These are phyloP conservation scores for Phialemoniopsis sp. DNA, from an alignment of 2,329 filamentous ascomycete genomes.

Conservation along the genomic window DNA sequence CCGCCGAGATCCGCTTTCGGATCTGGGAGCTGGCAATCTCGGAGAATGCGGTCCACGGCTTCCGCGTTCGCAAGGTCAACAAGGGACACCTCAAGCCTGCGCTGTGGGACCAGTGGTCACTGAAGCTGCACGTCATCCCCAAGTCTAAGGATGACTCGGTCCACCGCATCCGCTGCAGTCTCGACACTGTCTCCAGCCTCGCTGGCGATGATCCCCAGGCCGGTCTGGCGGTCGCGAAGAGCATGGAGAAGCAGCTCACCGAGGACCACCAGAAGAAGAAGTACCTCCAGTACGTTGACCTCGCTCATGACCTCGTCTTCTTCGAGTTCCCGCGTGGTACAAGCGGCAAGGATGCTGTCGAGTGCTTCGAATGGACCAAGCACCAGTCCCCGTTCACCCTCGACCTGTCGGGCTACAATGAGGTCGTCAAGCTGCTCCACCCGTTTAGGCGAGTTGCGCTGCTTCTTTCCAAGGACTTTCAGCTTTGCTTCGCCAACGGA, in stretches of 20 bases:
- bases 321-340: slow-evolving; percentile 9
- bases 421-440: slow-evolving; percentile 1
- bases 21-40: no score
- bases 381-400: neutral
- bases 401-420: neutral
- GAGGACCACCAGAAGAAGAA: neutral
- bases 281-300: slow-evolving; percentile 3
- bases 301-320: slow-evolving; percentile 11
- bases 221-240: neutral
- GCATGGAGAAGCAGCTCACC: neutral
- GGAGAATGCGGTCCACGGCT: no score
- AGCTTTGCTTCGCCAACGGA: slow-evolving; percentile 1
- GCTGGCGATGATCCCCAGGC: neutral
- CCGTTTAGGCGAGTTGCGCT: slow-evolving; percentile 6
- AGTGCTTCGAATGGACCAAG: slow-evolving; percentile 5
- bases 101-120: no score
- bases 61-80: no score
- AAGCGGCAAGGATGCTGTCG: neutral
- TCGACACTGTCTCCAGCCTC: neutral
- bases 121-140: neutral
- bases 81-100: no score
- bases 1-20: no score
- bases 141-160: neutral
- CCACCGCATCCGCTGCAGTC: neutral
- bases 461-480: slow-evolving; percentile 2